Percentiles rank a stretch among this genome's conserved stretches.
Conservation (phyloP, 1,139 yeast genomes). For the Yamadazyma spencermartinsiae region DNA sequence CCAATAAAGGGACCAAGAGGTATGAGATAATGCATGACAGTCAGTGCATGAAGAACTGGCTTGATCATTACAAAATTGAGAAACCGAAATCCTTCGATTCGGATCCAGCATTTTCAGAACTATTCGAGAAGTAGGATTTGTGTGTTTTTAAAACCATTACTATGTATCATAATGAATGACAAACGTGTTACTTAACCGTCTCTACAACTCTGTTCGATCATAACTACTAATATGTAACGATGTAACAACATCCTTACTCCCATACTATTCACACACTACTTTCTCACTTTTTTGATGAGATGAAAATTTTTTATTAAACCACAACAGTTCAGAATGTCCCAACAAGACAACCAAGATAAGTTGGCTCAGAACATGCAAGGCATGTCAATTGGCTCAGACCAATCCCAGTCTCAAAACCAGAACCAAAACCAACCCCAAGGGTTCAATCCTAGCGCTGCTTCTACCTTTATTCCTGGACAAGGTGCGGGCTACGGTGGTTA, state of each 20-base stretch:
- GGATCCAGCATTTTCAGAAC: too few species aligned
- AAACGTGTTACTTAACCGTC: too few species aligned
- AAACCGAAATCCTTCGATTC: background rate
- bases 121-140: background rate
- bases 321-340: constrained; percentile 38
- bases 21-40: constrained; percentile 6
- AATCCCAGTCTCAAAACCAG: constrained; percentile 15
- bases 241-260: background rate
- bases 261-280: background rate
- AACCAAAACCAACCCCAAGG: constrained; percentile 14
- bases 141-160: too few species aligned
- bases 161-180: too few species aligned
- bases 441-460: constrained; percentile 13
- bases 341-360: constrained; percentile 49
- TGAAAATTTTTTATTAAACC: constrained; percentile 10
- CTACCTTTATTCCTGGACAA: constrained; percentile 20
- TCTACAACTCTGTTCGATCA: too few species aligned
- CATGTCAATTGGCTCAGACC: constrained; percentile 35
- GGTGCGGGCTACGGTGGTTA: constrained; percentile 2
- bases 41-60: constrained; percentile 6
- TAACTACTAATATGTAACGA: too few species aligned
- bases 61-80: background rate
- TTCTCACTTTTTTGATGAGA: constrained; percentile 1
- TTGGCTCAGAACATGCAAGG: constrained; percentile 57
- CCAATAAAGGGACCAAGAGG: background rate